Evolutionary conservation across 768 basidiomycete genomes (phyloP).

Genomic region (Podaxis sp.): DNA sequence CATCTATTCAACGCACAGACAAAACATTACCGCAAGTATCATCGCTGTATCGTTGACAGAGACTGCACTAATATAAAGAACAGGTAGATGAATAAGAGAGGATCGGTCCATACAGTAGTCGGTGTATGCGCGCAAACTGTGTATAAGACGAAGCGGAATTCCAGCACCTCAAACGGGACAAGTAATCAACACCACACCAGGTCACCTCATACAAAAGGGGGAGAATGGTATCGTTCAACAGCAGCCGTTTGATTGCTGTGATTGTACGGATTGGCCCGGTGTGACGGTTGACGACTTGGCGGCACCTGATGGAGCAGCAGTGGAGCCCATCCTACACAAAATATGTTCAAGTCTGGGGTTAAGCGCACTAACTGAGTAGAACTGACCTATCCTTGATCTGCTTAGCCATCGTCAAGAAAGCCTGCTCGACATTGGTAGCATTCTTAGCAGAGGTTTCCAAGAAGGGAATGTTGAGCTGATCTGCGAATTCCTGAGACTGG

Average conservation of each 20-base stretch:
- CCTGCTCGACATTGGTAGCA: slow-evolving; percentile 97
- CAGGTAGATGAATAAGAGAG: slow-evolving; percentile 14
- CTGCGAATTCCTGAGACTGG: slow-evolving; percentile 78
- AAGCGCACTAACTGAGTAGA: not conserved
- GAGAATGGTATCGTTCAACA: slow-evolving; percentile 46
- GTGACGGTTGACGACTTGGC: slow-evolving; percentile 84
- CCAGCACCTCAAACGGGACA: slow-evolving; percentile 11
- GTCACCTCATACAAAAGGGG: not conserved
- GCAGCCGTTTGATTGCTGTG: slow-evolving; percentile 71
- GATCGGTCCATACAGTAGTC: slow-evolving; percentile 16
- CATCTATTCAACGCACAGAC: slow-evolving; percentile 16
- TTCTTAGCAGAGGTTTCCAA: slow-evolving; percentile 99
- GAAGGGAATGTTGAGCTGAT: slow-evolving; percentile 92
- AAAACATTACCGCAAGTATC: slow-evolving; percentile 2
- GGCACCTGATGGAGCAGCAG: slow-evolving; percentile 67
- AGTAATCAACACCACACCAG: slow-evolving; percentile 3
- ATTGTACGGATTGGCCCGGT: slow-evolving; percentile 80
- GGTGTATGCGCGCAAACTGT: slow-evolving; percentile 13
- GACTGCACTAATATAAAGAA: slow-evolving; percentile 11
- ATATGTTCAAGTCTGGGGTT: not conserved
- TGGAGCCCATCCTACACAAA: slow-evolving; percentile 73
- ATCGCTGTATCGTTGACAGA: slow-evolving; percentile 10
- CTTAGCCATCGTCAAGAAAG: slow-evolving; percentile 98
- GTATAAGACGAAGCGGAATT: slow-evolving; percentile 8
- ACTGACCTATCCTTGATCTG: slow-evolving; percentile 88